Evolutionary conservation across 805 yeast genomes (phyloP).

Genomic region (Monosporozyma servazzii): DNA sequence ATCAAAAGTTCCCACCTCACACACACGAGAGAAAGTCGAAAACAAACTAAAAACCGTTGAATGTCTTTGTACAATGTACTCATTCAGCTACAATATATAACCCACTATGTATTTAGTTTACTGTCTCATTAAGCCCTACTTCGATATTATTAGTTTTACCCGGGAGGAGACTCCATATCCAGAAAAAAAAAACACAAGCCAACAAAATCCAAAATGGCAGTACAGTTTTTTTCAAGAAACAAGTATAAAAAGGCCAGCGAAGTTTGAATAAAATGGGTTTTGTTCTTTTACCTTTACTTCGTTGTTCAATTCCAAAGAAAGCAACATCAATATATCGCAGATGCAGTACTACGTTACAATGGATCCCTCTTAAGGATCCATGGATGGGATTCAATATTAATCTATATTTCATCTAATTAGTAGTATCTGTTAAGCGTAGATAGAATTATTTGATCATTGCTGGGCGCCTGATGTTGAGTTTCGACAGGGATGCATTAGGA

Average conservation of each 20-base stretch:
- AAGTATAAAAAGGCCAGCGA: background rate
- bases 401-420: constrained; percentile 10
- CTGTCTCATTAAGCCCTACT: background rate
- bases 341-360: constrained; percentile 8
- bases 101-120: background rate
- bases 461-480: constrained; percentile 35
- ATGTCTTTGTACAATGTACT: no score
- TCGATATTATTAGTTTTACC: background rate
- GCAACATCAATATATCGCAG: constrained; percentile 27
- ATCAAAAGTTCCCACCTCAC: constrained; percentile 26
- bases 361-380: constrained; percentile 8
- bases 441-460: constrained; percentile 28
- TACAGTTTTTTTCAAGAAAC: no score
- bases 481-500: constrained; percentile 30
- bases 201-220: no score
- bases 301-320: constrained; percentile 6
- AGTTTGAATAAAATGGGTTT: background rate
- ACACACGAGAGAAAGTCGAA: background rate
- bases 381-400: constrained; percentile 9
- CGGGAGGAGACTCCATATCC: background rate
- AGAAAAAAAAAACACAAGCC: no score
- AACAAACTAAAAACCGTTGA: background rate
- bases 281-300: background rate
- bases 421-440: constrained; percentile 25
- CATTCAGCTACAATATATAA: no score